Evolutionary conservation across 257 asterid genomes (phyloP).

Genomic region (Linderniella brevidens): DNA sequence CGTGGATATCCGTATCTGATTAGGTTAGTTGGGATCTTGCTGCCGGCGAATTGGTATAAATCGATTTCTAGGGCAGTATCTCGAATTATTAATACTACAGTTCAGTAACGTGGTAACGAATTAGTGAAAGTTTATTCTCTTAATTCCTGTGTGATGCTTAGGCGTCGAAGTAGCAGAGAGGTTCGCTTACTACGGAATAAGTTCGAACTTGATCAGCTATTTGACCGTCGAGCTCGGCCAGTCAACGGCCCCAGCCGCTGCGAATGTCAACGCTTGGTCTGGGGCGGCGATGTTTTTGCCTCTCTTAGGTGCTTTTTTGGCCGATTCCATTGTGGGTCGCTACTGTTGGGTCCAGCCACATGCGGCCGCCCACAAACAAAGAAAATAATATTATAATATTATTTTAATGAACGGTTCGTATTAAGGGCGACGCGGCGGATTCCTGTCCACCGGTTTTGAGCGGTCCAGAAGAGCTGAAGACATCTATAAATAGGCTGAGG

Average conservation of each 20-base stretch:
- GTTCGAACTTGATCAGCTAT: conserved; percentile 18
- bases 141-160: conserved; percentile 8
- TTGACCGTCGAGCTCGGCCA: conserved; percentile 20
- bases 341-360: no score
- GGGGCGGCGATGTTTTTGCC: conserved; percentile 16
- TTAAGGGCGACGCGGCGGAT: no score
- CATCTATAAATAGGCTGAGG: no score
- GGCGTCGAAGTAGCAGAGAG: conserved; percentile 41
- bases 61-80: no score
- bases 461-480: no score
- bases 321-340: conserved; percentile 17
- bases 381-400: no score
- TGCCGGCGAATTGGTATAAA: neutral
- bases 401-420: no score
- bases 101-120: no score
- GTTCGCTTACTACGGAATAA: conserved; percentile 16
- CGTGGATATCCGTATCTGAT: neutral
- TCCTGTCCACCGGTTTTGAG: no score
- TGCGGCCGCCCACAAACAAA: no score
- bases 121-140: neutral
- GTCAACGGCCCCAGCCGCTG: conserved; percentile 18
- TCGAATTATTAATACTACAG: no score
- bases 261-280: conserved; percentile 16
- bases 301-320: conserved; percentile 19
- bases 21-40: neutral